Conservation (phyloP, 148 eudicot species). For the Pouteria glomerata region DNA sequence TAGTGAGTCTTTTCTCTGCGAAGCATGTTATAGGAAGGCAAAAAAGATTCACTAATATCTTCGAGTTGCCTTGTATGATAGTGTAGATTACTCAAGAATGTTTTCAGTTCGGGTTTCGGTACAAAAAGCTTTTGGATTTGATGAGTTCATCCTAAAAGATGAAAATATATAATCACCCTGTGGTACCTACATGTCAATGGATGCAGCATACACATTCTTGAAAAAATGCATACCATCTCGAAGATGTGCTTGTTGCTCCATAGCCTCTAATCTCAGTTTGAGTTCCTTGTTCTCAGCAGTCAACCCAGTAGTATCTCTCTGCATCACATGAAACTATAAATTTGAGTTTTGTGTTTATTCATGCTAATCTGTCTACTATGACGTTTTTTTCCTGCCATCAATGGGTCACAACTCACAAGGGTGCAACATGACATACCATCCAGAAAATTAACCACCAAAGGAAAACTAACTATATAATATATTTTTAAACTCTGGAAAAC, state of each 20-base stretch:
- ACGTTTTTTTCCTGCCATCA: not conserved
- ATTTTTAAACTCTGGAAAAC: not conserved
- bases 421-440: not conserved
- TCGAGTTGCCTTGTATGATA: too few species aligned
- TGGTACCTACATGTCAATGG: not conserved
- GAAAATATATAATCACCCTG: not conserved
- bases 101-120: not conserved
- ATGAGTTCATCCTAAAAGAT: not conserved
- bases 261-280: slow-evolving; percentile 22
- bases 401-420: not conserved
- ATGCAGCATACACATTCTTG: not conserved
- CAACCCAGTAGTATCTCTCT: slow-evolving; percentile 27
- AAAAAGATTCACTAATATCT: too few species aligned
- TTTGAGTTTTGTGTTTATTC: not conserved
- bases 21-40: too few species aligned
- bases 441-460: not conserved
- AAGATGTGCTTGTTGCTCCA: slow-evolving; percentile 28
- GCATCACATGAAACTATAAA: slow-evolving; percentile 13
- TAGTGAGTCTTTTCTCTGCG: too few species aligned
- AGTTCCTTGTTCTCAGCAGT: slow-evolving; percentile 26
- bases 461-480: not conserved
- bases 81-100: not conserved
- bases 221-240: slow-evolving; percentile 25
- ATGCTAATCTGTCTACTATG: not conserved
- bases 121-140: not conserved